Conservation (phyloP, 148 eudicot species). For the Rhododendron ovatum region DNA sequence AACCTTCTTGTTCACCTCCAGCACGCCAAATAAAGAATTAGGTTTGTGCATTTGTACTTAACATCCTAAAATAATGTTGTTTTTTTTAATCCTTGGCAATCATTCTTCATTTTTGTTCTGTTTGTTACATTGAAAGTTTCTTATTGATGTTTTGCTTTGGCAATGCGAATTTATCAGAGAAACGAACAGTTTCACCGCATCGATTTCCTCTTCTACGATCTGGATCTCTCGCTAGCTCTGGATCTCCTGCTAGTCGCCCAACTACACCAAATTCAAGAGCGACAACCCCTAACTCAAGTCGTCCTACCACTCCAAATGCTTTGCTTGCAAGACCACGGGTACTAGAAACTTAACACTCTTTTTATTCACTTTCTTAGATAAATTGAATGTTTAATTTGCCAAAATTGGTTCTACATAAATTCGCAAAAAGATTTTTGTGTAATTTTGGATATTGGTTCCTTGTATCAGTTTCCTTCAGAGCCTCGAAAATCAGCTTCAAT, state of each 20-base stretch:
- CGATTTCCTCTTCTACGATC: slow-evolving; percentile 71
- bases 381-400: background rate
- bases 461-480: slow-evolving; percentile 42
- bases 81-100: background rate
- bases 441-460: slow-evolving; percentile 6
- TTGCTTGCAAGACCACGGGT: slow-evolving; percentile 53
- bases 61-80: background rate
- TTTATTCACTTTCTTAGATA: background rate
- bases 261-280: slow-evolving; percentile 29
- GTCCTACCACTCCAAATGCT: slow-evolving; percentile 47
- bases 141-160: background rate
- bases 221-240: slow-evolving; percentile 53
- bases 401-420: background rate
- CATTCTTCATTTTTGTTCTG: background rate
- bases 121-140: background rate
- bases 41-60: slow-evolving; percentile 35
- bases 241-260: slow-evolving; percentile 28
- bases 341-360: background rate
- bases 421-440: background rate
- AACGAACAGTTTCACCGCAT: slow-evolving; percentile 72
- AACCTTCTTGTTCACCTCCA: slow-evolving; percentile 42
- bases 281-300: slow-evolving; percentile 36
- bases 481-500: slow-evolving; percentile 73
- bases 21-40: slow-evolving; percentile 48
- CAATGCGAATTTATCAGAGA: slow-evolving; percentile 33